phyloP scores from a whole-genome alignment of 2,329 filamentous ascomycete genomes.

The Penicillium sp. region DNA sequence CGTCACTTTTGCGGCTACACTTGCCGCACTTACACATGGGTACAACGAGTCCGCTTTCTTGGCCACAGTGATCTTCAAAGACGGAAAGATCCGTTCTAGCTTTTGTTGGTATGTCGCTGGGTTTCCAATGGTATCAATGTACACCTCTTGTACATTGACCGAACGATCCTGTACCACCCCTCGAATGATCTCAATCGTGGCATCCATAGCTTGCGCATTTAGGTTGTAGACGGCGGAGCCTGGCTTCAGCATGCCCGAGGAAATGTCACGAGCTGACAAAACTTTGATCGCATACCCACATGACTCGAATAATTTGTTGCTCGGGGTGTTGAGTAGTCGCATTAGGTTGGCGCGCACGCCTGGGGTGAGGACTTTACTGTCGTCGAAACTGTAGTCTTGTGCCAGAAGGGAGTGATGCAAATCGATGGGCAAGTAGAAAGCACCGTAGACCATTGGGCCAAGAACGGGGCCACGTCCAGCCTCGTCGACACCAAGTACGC shows the following conservation, averaged over 20 bases:
- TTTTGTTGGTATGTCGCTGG: conserved; percentile 81
- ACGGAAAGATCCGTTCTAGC: conserved; percentile 81
- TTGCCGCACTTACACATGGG: conserved; percentile 89
- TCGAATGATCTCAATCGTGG: conserved; percentile 78
- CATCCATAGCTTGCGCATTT: conserved; percentile 93
- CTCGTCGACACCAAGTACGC: conserved; percentile 87
- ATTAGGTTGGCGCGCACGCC: conserved; percentile 73
- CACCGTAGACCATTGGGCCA: conserved; percentile 68
- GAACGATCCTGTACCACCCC: conserved; percentile 69
- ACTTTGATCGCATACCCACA: conserved; percentile 84
- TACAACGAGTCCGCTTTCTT: conserved; percentile 94
- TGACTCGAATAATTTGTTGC: conserved; percentile 56
- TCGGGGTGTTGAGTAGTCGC: conserved; percentile 67
- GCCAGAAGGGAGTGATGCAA: conserved; percentile 72
- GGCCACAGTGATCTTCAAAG: conserved; percentile 70
- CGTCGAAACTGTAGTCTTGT: conserved; percentile 81
- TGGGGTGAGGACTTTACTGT: conserved; percentile 88
- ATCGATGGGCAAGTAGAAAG: conserved; percentile 70
- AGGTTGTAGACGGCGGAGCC: conserved; percentile 70
- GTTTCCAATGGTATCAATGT: conserved; percentile 89
- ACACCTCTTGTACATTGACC: conserved; percentile 84
- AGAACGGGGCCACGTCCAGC: conserved; percentile 92
- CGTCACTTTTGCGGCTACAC: conserved; percentile 94
- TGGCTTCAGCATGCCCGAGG: conserved; percentile 70
- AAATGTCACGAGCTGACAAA: conserved; percentile 82